Evolutionary conservation across 768 basidiomycete genomes (phyloP).

Genomic region (Crucibulum laeve): DNA sequence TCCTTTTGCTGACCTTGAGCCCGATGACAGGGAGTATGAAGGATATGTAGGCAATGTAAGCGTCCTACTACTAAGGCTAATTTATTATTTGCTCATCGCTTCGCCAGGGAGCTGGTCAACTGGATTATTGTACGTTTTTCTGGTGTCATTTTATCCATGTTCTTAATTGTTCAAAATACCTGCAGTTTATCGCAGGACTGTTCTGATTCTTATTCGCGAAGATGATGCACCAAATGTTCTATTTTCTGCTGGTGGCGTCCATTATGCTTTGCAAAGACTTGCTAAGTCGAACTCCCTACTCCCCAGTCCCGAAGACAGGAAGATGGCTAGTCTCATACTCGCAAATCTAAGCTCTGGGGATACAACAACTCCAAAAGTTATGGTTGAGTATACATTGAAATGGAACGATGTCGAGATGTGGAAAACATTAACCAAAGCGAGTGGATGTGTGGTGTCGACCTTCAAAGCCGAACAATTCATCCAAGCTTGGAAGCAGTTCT

Average conservation of each 20-base stretch:
- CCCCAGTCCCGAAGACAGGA: conserved; percentile 11
- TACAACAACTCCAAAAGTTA: conserved; percentile 7
- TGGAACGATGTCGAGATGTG: conserved; percentile 23
- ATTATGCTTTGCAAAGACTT: conserved; percentile 16
- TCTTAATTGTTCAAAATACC: neutral
- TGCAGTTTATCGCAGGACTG: conserved; percentile 18
- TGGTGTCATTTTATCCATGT: neutral
- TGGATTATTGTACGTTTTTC: conserved; percentile 24
- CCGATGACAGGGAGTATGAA: conserved; percentile 33
- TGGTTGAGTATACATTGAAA: conserved; percentile 18
- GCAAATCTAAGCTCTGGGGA: conserved; percentile 5
- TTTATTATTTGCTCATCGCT: neutral
- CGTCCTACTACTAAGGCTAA: neutral
- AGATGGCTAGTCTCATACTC: conserved; percentile 12
- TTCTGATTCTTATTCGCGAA: conserved; percentile 23
- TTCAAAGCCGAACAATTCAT: conserved; percentile 10
- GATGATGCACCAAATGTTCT: conserved; percentile 14
- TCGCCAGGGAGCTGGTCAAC: conserved; percentile 16
- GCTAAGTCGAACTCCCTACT: conserved; percentile 5
- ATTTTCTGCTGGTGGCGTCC: conserved; percentile 11
- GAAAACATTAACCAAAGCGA: conserved; percentile 16
- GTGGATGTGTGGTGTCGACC: conserved; percentile 8
- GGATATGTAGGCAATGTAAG: conserved; percentile 38
- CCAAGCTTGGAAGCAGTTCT: conserved; percentile 16
- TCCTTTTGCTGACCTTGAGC: conserved; percentile 25